These are phyloP conservation scores for Lipomyces yamadae DNA, from an alignment of 805 yeast genomes.

Conservation along the genomic window DNA sequence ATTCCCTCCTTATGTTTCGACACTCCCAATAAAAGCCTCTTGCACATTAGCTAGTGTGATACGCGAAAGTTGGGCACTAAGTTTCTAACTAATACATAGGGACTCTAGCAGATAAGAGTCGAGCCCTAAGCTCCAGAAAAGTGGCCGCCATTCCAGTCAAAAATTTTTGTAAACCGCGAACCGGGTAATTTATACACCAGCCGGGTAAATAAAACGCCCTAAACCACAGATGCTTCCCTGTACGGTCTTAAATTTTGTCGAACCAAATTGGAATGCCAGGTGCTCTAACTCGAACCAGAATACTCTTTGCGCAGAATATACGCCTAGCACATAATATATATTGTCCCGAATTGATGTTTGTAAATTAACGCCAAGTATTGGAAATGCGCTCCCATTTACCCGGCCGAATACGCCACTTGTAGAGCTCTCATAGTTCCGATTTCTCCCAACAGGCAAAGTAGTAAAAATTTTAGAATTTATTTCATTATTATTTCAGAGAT, in stretches of 20 bases:
- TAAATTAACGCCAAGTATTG: too few relatives aligned
- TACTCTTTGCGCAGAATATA: not conserved
- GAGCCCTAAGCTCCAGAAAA: not conserved
- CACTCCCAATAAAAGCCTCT: not conserved
- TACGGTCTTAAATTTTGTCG: too few relatives aligned
- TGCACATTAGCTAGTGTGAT: not conserved
- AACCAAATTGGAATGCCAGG: too few relatives aligned
- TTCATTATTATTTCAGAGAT: not conserved
- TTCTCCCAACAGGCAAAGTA: not conserved
- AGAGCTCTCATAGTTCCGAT: not conserved
- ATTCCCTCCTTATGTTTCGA: not conserved
- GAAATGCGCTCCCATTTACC: not conserved
- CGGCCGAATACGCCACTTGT: not conserved
- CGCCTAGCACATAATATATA: not conserved
- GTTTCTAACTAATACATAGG: not conserved
- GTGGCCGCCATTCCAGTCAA: not conserved
- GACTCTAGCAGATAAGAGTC: not conserved
- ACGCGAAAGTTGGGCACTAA: not conserved
- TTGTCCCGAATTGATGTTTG: not conserved
- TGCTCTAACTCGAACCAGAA: too few relatives aligned
- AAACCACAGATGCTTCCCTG: too few relatives aligned
- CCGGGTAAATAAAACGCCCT: too few relatives aligned
- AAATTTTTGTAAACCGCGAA: too few relatives aligned
- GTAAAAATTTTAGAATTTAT: not conserved
- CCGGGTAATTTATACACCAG: too few relatives aligned